Evolutionary conservation across 495 filamentous ascomycete species (phyloP).

Genomic region (Penicillium desertorum): DNA sequence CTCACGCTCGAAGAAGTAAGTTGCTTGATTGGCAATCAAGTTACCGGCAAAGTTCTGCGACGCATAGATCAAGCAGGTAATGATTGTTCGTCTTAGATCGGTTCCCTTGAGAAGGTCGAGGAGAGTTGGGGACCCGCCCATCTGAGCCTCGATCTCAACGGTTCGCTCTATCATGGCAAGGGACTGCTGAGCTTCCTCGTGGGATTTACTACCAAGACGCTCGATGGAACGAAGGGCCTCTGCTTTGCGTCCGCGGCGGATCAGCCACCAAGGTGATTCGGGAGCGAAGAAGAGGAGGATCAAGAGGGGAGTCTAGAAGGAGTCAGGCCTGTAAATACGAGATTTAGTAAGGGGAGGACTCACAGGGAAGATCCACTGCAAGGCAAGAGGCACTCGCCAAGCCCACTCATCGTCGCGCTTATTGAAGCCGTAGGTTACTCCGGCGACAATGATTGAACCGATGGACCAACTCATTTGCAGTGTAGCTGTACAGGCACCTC

Average conservation of each 20-base stretch:
- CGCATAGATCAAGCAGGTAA: conserved; percentile 57
- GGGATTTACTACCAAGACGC: conserved; percentile 56
- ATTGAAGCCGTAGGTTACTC: conserved; percentile 60
- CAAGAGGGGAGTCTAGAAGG: conserved; percentile 52
- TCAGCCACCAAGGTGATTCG: conserved; percentile 63
- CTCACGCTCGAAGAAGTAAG: conserved; percentile 33
- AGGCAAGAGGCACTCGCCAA: conserved; percentile 59
- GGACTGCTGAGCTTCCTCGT: conserved; percentile 61
- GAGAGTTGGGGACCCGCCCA: conserved; percentile 55
- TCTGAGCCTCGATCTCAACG: conserved; percentile 62
- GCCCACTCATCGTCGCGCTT: conserved; percentile 51
- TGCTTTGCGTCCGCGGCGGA: conserved; percentile 56
- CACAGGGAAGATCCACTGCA: conserved; percentile 78
- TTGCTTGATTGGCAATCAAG: conserved; percentile 30
- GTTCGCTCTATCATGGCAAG: conserved; percentile 75
- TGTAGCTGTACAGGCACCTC: conserved; percentile 65
- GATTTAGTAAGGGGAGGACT: background rate
- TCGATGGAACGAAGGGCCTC: conserved; percentile 62
- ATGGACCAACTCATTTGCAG: conserved; percentile 75
- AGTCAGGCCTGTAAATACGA: background rate
- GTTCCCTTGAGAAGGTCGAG: conserved; percentile 67
- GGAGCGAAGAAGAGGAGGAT: conserved; percentile 64
- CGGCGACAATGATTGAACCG: conserved; percentile 66
- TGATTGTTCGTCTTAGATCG: conserved; percentile 65
- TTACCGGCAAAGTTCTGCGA: conserved; percentile 42